Conservation (phyloP, 805 yeast species). For the Nakazawaea molendinolei region DNA sequence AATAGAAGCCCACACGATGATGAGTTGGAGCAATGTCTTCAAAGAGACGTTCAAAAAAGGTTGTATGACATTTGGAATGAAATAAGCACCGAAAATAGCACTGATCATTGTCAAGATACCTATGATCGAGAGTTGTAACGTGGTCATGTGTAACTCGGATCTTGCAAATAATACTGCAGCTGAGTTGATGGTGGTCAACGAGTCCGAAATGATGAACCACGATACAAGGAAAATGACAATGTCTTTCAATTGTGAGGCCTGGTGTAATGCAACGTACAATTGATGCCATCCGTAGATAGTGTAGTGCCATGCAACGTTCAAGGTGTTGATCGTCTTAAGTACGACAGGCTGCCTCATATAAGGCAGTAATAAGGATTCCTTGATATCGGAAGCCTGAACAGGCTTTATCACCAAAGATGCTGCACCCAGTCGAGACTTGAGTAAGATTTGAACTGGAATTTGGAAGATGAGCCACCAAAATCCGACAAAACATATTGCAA, state of each 20-base stretch:
- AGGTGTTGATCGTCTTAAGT: conserved; percentile 10
- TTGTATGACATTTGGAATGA: conserved; percentile 40
- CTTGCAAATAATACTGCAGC: conserved; percentile 75
- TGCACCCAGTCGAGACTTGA: conserved; percentile 40
- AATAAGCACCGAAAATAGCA: conserved; percentile 62
- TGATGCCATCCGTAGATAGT: conserved; percentile 59
- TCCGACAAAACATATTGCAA: conserved; percentile 60
- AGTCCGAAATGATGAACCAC: conserved; percentile 75
- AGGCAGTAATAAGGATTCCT: not conserved
- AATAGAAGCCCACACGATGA: conserved; percentile 53
- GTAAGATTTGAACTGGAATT: conserved; percentile 44
- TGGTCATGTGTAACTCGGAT: conserved; percentile 61
- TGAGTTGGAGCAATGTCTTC: conserved; percentile 40
- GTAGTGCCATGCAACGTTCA: conserved; percentile 24
- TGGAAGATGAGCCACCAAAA: conserved; percentile 75
- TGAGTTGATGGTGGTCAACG: conserved; percentile 71
- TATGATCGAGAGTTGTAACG: conserved; percentile 55
- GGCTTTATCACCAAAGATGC: conserved; percentile 11
- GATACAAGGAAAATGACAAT: conserved; percentile 61
- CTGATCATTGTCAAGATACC: conserved; percentile 61
- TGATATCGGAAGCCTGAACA: not conserved
- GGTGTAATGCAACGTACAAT: conserved; percentile 45
- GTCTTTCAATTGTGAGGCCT: conserved; percentile 55
- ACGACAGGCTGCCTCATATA: not conserved
- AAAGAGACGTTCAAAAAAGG: conserved; percentile 35